Conservation (phyloP, 129 eudicot species). For the Pulicaria dysenterica region DNA sequence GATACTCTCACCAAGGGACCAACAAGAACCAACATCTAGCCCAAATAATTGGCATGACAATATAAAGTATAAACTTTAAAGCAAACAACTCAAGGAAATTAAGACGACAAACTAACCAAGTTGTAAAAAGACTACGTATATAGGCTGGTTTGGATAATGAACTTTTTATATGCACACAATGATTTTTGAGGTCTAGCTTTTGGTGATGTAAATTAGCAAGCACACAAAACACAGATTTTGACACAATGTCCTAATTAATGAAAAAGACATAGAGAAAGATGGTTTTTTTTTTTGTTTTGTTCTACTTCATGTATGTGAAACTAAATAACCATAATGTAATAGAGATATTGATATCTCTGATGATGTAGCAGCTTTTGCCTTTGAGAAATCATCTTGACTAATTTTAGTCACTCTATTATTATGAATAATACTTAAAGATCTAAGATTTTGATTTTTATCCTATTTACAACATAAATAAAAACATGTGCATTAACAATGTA, state of each 20-base stretch:
- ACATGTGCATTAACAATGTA: no score
- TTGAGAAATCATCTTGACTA: not conserved
- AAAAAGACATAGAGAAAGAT: not conserved
- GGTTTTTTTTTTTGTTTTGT: not conserved
- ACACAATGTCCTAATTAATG: not conserved
- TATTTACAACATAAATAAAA: no score
- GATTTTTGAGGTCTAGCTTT: not conserved
- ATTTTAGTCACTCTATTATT: conserved; percentile 1
- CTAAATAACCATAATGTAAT: not conserved
- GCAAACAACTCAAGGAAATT: no score
- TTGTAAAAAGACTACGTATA: no score
- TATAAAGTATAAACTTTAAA: no score
- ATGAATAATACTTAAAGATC: no score
- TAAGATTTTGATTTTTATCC: no score
- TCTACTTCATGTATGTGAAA: not conserved
- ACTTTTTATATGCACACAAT: not conserved
- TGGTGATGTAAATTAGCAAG: not conserved
- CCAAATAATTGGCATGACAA: no score
- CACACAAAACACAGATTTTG: not conserved
- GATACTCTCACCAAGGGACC: no score
- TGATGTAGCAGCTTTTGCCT: not conserved
- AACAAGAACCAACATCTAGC: no score
- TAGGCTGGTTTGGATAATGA: not conserved
- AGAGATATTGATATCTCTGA: not conserved
- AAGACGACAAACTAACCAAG: no score